Evolutionary conservation across 305 asterid species (phyloP).

Genomic region (Solanum hybrid): DNA sequence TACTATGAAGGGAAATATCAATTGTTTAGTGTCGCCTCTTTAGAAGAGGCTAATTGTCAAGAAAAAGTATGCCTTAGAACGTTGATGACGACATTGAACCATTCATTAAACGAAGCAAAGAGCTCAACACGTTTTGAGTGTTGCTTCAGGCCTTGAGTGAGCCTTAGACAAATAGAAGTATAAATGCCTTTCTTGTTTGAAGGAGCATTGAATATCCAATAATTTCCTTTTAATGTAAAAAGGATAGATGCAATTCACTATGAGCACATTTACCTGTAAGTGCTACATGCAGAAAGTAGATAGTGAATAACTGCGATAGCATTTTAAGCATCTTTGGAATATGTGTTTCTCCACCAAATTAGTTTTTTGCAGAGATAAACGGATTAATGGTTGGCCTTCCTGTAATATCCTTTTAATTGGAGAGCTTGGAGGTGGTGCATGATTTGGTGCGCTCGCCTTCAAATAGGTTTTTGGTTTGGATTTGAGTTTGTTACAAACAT

Average conservation of each 20-base stretch:
- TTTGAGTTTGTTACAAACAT: not conserved
- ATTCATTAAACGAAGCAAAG: not conserved
- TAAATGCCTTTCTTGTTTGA: not conserved
- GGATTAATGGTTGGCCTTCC: not conserved
- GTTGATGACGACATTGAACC: not conserved
- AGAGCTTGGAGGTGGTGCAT: not conserved
- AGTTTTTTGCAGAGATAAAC: not conserved
- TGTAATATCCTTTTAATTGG: not conserved
- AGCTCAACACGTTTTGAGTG: not conserved
- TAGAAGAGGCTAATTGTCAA: not conserved
- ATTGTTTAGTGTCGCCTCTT: not conserved
- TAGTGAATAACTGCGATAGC: not conserved
- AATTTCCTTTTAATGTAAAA: not conserved
- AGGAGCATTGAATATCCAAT: not conserved
- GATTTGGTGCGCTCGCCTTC: not conserved
- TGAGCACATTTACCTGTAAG: not conserved
- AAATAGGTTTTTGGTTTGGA: not conserved
- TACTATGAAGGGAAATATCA: not conserved
- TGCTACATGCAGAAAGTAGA: not conserved
- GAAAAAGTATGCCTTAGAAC: not conserved
- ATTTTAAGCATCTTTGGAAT: not conserved
- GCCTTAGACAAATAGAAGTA: not conserved
- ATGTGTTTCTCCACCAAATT: not conserved
- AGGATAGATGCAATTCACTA: not conserved
- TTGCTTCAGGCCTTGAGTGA: not conserved